Evolutionary conservation across 306 rosid genomes (phyloP).

Genomic region (Lupinus albus): DNA sequence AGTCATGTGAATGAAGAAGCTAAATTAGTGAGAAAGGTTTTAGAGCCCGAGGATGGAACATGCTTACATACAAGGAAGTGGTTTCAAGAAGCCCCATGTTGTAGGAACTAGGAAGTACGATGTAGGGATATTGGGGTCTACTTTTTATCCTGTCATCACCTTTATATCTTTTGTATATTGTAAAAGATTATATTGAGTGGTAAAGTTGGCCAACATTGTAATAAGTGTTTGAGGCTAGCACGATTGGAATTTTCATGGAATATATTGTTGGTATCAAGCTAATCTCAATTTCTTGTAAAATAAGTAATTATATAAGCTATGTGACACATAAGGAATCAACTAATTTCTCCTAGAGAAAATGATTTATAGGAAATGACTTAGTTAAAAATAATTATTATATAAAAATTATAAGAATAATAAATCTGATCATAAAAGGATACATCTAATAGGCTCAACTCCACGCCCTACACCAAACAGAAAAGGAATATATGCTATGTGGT

Average conservation of each 20-base stretch:
- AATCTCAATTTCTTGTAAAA: not conserved
- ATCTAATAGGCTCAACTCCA: no score
- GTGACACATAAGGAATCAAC: conserved; percentile 20
- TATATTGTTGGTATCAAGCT: conserved; percentile 25
- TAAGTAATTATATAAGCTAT: not conserved
- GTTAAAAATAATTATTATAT: no score
- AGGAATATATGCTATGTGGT: no score
- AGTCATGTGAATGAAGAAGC: conserved; percentile 10
- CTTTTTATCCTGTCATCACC: conserved; percentile 17
- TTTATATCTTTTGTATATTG: conserved; percentile 34
- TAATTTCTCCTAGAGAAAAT: not conserved
- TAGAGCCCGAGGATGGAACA: conserved; percentile 10
- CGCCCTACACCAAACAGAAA: no score
- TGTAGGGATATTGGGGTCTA: conserved; percentile 37
- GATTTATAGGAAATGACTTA: no score
- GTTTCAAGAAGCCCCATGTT: conserved; percentile 45
- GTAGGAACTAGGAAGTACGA: conserved; percentile 42
- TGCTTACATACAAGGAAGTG: conserved; percentile 25
- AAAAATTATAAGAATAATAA: no score
- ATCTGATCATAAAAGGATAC: no score
- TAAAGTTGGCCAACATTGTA: no score
- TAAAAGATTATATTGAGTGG: not conserved
- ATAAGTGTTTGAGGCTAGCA: no score
- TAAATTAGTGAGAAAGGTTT: not conserved
- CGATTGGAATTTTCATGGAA: conserved; percentile 28